Evolutionary conservation across 176 grass and related monocot species (phyloP).

Genomic region (Cenchrus fungigraminus): DNA sequence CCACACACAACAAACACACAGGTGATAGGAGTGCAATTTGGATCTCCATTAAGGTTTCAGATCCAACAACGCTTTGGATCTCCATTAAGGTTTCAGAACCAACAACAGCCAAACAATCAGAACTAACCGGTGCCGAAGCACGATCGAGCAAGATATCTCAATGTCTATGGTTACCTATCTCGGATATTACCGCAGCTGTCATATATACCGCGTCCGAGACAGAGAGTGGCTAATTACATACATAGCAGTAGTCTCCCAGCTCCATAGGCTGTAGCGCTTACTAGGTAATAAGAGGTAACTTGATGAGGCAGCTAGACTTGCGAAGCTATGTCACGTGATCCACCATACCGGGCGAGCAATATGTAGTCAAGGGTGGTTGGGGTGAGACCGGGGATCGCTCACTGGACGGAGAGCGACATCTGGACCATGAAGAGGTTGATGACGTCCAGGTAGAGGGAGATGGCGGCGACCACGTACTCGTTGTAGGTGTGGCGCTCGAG

Average conservation of each 20-base stretch:
- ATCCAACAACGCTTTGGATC: not conserved
- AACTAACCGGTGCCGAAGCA: not conserved
- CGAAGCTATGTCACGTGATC: not conserved
- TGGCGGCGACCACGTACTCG: conserved; percentile 59
- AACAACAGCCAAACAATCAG: not conserved
- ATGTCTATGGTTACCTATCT: not conserved
- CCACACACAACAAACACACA: not conserved
- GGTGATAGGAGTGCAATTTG: not conserved
- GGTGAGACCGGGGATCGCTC: not conserved
- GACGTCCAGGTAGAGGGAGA: conserved; percentile 69
- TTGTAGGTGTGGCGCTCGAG: conserved; percentile 67
- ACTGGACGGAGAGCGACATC: conserved; percentile 27
- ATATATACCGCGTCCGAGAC: conserved; percentile 1
- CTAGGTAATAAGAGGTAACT: not conserved
- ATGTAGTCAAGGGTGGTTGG: not conserved
- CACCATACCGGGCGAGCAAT: not conserved
- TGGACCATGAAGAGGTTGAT: conserved; percentile 78
- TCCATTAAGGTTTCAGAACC: conserved; percentile 16
- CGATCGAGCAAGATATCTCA: not conserved
- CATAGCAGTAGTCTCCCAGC: not conserved
- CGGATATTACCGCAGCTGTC: not conserved
- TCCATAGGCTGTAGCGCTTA: not conserved
- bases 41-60: conserved; percentile 22
- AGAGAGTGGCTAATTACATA: conserved; percentile 26
- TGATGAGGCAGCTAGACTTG: conserved; percentile 2